Base-by-base conservation (phyloP, 169 alveolate genomes). In the Plasmodium sp. region DNA sequence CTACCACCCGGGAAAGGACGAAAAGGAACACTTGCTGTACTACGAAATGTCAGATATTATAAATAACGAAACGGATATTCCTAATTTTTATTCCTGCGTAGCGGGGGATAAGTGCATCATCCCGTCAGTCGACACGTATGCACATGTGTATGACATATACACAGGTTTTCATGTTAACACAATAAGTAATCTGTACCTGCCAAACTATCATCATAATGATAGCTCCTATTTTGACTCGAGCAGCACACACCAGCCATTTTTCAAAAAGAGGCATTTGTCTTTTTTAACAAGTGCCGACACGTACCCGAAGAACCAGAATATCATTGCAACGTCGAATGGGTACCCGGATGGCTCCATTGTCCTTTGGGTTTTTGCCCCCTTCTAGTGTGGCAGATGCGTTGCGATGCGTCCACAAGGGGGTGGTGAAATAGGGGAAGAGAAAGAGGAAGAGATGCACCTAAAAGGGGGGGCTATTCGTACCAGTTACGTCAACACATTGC, bases 311-410 rank as follows among this genome's bases (percentile, higher is more conserved):
- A 92, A 92, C 79, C 92, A 92, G 56, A 92, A 79, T 48, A 92
- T 92, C 56, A 58, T 92, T 92, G 95, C 95, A 71, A 92, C 95
- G 34, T 92, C 95, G 39, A 92, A 92, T 82, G 95, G 95, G 27
- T 92, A 82, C 75, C 95, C 95, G 31, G 95, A 92, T 74, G 95
- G 95, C 12, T 92, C 95, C 34, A 81, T 92, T 58, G 95, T 92
- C 58, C 36, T 92, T 7, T 92, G 95, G 95, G 75, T 83, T 12
- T 92, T 82, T 43, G 80, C 88, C 22, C 92, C 95, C 5, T 81
- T 92, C 77, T 92, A 74, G 83, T 34, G 39, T 18, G 33, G 36
- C 22, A 3, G 18, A 75, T 34, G 3, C 58, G 39, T 67, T 67
- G 77, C 39, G 77, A 18, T 67, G 39, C 27, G 77, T 67, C 18